Evolutionary conservation across 2,329 filamentous ascomycete species (phyloP).

Genomic region (Cladosporium sp.): DNA sequence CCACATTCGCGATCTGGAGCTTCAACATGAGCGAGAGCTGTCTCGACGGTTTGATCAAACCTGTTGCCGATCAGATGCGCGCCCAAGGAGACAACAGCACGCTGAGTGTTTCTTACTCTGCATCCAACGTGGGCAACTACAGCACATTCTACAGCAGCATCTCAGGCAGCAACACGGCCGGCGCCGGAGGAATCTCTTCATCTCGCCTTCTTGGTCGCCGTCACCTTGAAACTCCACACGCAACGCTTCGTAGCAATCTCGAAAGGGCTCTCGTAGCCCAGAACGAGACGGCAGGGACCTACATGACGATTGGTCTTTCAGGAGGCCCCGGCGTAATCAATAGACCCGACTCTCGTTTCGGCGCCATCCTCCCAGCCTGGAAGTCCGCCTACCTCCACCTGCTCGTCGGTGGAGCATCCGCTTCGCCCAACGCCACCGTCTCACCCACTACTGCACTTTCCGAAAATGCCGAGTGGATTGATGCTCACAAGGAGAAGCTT

Average conservation of each 20-base stretch:
- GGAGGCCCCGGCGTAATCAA: slow-evolving; percentile 25
- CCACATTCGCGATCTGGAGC: slow-evolving; percentile 25
- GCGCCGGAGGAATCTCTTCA: slow-evolving; percentile 26
- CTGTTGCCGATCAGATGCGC: slow-evolving; percentile 13
- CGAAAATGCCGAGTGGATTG: slow-evolving; percentile 15
- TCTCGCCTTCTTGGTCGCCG: slow-evolving; percentile 32
- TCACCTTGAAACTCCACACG: slow-evolving; percentile 21
- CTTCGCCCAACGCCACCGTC: neutral
- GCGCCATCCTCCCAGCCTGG: slow-evolving; percentile 30
- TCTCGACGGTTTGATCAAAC: slow-evolving; percentile 17
- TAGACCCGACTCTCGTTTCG: slow-evolving; percentile 22
- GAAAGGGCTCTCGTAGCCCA: slow-evolving; percentile 16
- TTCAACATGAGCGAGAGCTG: slow-evolving; percentile 22
- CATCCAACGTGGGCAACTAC: slow-evolving; percentile 22
- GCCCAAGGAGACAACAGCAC: slow-evolving; percentile 11
- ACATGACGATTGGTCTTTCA: slow-evolving; percentile 25
- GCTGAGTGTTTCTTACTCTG: slow-evolving; percentile 7
- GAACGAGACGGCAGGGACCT: slow-evolving; percentile 19
- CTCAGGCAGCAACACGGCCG: slow-evolving; percentile 25
- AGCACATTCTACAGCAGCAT: slow-evolving; percentile 26
- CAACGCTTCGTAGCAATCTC: slow-evolving; percentile 13
- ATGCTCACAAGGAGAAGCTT: slow-evolving; percentile 17
- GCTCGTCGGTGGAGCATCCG: slow-evolving; percentile 23
- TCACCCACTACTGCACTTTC: slow-evolving; percentile 15
- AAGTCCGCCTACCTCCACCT: slow-evolving; percentile 29